phyloP scores from a whole-genome alignment of 179 eudicot species.

The Spinacia oleracea region DNA sequence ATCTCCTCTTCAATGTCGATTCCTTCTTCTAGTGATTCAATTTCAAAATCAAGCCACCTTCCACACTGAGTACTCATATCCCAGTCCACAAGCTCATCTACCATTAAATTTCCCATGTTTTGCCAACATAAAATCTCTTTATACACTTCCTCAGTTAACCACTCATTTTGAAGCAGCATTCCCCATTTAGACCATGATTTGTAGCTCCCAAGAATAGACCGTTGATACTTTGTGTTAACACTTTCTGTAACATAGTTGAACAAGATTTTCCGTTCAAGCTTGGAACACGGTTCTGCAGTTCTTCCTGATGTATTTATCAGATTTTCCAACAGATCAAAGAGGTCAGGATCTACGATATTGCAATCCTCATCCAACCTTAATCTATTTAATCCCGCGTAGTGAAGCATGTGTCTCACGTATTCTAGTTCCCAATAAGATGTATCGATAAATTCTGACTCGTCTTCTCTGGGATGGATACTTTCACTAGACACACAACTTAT shows the following conservation, averaged over 20 bases:
- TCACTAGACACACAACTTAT: conserved; percentile 38
- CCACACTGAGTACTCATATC: conserved; percentile 77
- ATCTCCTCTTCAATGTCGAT: conserved; percentile 55
- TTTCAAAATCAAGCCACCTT: conserved; percentile 77
- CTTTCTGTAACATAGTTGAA: conserved; percentile 44
- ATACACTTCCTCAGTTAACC: conserved; percentile 44
- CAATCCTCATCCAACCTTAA: conserved; percentile 42
- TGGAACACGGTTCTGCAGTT: conserved; percentile 41
- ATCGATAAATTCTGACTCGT: conserved; percentile 56
- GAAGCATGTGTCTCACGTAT: conserved; percentile 53
- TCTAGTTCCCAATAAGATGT: conserved; percentile 70
- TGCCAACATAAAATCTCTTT: conserved; percentile 39
- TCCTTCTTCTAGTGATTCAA: conserved; percentile 76
- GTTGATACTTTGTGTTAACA: conserved; percentile 29
- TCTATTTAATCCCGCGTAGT: conserved; percentile 50
- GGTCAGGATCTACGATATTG: conserved; percentile 41
- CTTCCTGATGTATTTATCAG: conserved; percentile 36
- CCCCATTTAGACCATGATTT: conserved; percentile 40
- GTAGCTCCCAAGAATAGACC: conserved; percentile 35
- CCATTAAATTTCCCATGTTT: conserved; percentile 47
- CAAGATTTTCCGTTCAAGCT: conserved; percentile 33
- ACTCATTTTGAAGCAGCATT: conserved; percentile 33
- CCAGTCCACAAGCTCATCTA: conserved; percentile 81
- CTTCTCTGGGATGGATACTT: conserved; percentile 40
- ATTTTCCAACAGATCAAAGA: conserved; percentile 69